Evolutionary conservation across 164 flowering plant genomes (phyloP).

Genomic region (Santalum album): DNA sequence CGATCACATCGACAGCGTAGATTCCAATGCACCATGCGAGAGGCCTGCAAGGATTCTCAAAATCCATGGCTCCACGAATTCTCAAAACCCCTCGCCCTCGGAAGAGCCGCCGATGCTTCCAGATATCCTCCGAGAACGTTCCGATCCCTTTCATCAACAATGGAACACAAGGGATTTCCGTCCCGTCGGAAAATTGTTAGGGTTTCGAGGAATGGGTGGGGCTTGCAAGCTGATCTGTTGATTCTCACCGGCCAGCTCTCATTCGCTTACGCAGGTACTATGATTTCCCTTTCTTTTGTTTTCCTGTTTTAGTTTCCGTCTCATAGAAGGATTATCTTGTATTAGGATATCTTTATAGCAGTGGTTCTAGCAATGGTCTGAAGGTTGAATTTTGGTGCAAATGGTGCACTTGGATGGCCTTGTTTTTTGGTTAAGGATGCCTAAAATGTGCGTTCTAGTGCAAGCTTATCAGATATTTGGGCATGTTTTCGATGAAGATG

Average conservation of each 20-base stretch:
- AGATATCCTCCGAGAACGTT: constrained; percentile 44
- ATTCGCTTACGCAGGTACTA: constrained; percentile 81
- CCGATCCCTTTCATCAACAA: constrained; percentile 62
- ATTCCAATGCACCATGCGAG: constrained; percentile 42
- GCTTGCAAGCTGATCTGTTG: constrained; percentile 56
- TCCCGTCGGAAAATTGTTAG: constrained; percentile 53
- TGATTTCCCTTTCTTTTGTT: not conserved
- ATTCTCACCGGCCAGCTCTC: constrained; percentile 48
- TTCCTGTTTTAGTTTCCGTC: no score
- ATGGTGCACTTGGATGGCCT: no score
- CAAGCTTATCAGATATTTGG: no score
- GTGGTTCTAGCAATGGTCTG: no score
- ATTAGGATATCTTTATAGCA: no score
- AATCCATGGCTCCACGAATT: constrained; percentile 50
- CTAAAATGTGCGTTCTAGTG: no score
- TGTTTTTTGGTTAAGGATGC: no score
- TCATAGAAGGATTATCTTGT: no score
- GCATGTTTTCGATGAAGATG: no score
- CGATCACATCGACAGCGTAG: no score
- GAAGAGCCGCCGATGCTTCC: constrained; percentile 60
- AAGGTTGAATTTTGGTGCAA: no score
- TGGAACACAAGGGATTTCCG: constrained; percentile 54
- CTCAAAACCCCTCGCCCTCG: constrained; percentile 36
- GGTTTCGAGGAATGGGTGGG: constrained; percentile 67
- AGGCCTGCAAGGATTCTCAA: constrained; percentile 44